Conservation (phyloP, 352 stramenopile species). For the Phytophthora constricta region DNA sequence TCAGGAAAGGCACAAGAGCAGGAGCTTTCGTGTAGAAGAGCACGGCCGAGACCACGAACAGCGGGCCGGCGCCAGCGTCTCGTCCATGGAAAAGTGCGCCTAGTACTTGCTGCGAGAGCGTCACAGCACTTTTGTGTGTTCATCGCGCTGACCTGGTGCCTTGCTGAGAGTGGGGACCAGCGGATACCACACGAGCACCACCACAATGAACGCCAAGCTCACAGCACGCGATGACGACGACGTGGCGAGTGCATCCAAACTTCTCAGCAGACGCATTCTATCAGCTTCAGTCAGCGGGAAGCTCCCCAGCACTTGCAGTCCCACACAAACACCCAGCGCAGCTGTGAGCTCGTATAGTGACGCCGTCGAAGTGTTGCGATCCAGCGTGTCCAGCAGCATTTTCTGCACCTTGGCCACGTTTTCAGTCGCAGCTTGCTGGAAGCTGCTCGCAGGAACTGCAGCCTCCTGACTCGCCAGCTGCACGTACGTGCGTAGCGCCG, state of each 20-base stretch:
- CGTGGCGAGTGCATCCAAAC: constrained; percentile 45
- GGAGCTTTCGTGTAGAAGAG: constrained; percentile 77
- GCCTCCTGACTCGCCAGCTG: constrained; percentile 26
- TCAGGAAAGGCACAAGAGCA: constrained; percentile 57
- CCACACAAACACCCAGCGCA: constrained; percentile 53
- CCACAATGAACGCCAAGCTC: constrained; percentile 60
- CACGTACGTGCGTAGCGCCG: constrained; percentile 32
- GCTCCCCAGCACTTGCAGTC: constrained; percentile 51
- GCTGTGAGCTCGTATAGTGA: constrained; percentile 37
- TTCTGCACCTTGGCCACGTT: constrained; percentile 26
- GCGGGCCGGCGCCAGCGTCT: constrained; percentile 50
- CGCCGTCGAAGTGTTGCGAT: constrained; percentile 12
- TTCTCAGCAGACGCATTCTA: constrained; percentile 50
- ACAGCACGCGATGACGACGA: constrained; percentile 43
- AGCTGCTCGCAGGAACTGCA: constrained; percentile 7
- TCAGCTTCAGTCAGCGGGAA: constrained; percentile 59
- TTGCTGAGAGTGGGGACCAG: constrained; percentile 59
- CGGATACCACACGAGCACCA: constrained; percentile 67
- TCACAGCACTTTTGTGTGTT: constrained; percentile 57
- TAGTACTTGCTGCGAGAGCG: constrained; percentile 67
- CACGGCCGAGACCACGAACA: constrained; percentile 70
- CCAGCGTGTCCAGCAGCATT: constrained; percentile 34
- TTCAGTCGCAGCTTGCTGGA: constrained; percentile 26
- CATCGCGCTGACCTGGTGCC: constrained; percentile 63
- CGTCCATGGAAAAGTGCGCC: constrained; percentile 52